Conservation (phyloP, 2,329 filamentous ascomycete genomes). For the Exophiala lecanii-corni region DNA sequence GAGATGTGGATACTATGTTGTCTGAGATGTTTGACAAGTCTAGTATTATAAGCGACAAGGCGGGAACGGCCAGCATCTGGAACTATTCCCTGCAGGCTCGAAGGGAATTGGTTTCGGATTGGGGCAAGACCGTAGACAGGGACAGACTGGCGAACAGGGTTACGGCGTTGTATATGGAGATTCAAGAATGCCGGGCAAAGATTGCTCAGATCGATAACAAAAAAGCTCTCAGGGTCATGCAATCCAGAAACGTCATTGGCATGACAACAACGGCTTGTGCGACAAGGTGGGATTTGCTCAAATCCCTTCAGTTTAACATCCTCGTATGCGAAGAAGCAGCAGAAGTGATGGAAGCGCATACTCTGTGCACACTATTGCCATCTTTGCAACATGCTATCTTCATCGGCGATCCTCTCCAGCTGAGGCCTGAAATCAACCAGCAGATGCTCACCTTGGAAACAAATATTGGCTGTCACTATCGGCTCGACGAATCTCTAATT, state of each 20-base stretch:
- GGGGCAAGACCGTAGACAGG: slow-evolving; percentile 20
- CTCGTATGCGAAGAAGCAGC: slow-evolving; percentile 65
- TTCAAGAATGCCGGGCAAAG: slow-evolving; percentile 9
- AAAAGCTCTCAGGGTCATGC: slow-evolving; percentile 25
- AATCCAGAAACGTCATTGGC: slow-evolving; percentile 28
- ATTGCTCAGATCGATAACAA: slow-evolving; percentile 22
- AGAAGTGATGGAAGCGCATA: slow-evolving; percentile 62
- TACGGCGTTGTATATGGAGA: slow-evolving; percentile 11
- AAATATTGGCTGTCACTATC: slow-evolving; percentile 44
- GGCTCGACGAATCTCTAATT: slow-evolving; percentile 58
- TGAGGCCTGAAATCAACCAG: slow-evolving; percentile 28
- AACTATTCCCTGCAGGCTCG: slow-evolving; percentile 17
- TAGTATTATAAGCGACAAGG: slow-evolving; percentile 6
- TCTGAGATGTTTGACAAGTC: slow-evolving; percentile 15
- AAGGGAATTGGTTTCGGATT: slow-evolving; percentile 15
- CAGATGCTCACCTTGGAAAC: slow-evolving; percentile 50
- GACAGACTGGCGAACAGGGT: slow-evolving; percentile 12
- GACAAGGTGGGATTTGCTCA: slow-evolving; percentile 23
- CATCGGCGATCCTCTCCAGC: slow-evolving; percentile 34
- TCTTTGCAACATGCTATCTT: slow-evolving; percentile 58
- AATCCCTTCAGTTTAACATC: slow-evolving; percentile 31
- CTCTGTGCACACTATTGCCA: slow-evolving; percentile 55
- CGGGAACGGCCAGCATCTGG: slow-evolving; percentile 21
- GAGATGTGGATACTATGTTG: slow-evolving; percentile 10
- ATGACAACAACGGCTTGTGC: slow-evolving; percentile 32